A percentile compares a stretch with the other conserved stretches of the same genome.
Conservation (phyloP, 495 filamentous ascomycete species). For the Apiosordaria backusii region DNA sequence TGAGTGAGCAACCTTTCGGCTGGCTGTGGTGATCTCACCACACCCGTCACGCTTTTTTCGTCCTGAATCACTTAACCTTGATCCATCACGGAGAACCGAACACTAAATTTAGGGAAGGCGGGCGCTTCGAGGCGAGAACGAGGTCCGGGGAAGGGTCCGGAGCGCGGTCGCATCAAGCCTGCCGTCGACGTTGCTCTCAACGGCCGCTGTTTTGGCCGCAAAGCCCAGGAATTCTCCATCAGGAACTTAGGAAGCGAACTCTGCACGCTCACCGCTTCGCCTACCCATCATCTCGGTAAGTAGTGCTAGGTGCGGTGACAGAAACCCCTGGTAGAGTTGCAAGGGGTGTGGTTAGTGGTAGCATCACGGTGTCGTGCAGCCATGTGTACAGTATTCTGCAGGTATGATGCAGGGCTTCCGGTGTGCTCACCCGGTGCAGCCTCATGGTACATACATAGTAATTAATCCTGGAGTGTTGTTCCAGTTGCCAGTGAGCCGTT, state of each 20-base stretch:
- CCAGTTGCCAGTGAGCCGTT: not conserved
- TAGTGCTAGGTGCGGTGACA: not conserved
- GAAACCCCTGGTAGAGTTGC: not conserved
- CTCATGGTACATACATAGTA: not conserved
- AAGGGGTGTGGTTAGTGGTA: not conserved
- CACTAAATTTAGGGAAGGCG: not conserved
- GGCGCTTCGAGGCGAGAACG: not conserved
- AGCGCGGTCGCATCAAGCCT: not conserved
- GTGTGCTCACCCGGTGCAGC: not conserved
- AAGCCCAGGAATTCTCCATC: not conserved
- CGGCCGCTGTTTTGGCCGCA: not conserved
- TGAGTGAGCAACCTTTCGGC: not conserved
- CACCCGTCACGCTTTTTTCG: not conserved
- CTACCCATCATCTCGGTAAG: slow-evolving; percentile 15
- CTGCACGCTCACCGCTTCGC: slow-evolving; percentile 18
- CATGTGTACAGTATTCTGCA: not conserved
- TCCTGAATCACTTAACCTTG: too few relatives aligned
- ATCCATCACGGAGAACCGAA: not conserved
- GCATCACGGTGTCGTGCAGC: not conserved
- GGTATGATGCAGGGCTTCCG: slow-evolving; percentile 1
- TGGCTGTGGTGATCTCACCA: too few relatives aligned
- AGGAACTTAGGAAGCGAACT: not conserved
- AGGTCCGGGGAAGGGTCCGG: not conserved
- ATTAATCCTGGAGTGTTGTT: not conserved
- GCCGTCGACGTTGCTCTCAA: not conserved